These are phyloP conservation scores for Benincasa hispida DNA, from an alignment of 306 rosid species.

Conservation along the genomic window DNA sequence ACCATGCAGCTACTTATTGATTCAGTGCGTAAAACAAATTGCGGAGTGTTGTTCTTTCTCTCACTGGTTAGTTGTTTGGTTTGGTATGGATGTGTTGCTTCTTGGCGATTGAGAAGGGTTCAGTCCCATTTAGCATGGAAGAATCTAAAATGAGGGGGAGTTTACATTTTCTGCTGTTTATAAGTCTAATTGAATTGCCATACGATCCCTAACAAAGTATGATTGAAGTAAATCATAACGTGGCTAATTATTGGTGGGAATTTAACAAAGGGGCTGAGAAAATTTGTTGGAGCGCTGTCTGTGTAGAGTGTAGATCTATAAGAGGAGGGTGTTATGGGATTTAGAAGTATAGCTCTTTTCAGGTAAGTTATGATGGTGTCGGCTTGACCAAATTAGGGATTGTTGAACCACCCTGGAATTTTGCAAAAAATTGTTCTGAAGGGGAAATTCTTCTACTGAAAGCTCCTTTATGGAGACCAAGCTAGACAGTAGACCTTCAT, in stretches of 20 bases:
- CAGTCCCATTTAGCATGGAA: not conserved
- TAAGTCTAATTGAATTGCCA: not conserved
- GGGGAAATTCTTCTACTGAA: not conserved
- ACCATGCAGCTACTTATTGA: not conserved
- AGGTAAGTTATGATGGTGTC: not conserved
- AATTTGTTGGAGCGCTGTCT: not conserved
- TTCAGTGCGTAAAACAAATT: not conserved
- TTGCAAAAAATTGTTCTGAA: not conserved
- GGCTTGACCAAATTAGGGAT: not conserved
- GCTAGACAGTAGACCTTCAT: not conserved
- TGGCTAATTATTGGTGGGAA: not conserved
- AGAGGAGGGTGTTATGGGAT: not conserved
- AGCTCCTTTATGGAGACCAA: not conserved
- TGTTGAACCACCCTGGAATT: not conserved
- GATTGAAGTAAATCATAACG: not conserved
- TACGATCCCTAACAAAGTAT: not conserved
- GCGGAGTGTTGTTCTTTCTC: not conserved
- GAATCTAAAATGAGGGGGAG: not conserved
- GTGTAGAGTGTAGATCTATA: not conserved
- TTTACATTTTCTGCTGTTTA: not conserved
- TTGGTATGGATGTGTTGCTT: not conserved
- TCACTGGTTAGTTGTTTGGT: not conserved
- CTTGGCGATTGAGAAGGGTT: not conserved
- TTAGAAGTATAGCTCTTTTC: not conserved
- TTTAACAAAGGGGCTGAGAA: not conserved